Evolutionary conservation across 2,329 filamentous ascomycete genomes (phyloP).

Genomic region (Fusarium guadeloupense): DNA sequence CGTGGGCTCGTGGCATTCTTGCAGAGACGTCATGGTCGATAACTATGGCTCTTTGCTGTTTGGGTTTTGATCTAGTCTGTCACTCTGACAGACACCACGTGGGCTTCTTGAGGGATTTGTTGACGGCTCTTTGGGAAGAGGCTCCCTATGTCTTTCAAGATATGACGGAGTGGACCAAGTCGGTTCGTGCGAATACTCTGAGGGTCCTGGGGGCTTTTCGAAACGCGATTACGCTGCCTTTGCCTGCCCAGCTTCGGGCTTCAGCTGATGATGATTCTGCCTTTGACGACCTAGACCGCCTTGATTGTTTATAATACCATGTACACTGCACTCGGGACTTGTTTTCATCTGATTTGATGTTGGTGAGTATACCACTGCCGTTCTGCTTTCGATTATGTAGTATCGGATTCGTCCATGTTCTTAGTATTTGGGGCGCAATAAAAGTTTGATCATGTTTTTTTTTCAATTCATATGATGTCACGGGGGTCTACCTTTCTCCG

Average conservation of each 20-base stretch:
- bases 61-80: constrained; percentile 43
- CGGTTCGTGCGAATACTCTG: constrained; percentile 50
- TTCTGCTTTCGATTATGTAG: constrained; percentile 38
- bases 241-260: constrained; percentile 26
- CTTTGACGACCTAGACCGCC: constrained; percentile 24
- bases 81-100: constrained; percentile 42
- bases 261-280: constrained; percentile 30
- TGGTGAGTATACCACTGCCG: constrained; percentile 44
- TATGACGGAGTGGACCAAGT: constrained; percentile 45
- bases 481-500: neutral
- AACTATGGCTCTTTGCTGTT: constrained; percentile 48
- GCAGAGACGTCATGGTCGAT: constrained; percentile 27
- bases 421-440: constrained; percentile 44
- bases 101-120: constrained; percentile 55
- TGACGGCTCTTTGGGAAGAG: constrained; percentile 48
- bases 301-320: constrained; percentile 25
- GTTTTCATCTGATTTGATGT: constrained; percentile 37
- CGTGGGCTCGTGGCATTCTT: constrained; percentile 53
- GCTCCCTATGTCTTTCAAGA: constrained; percentile 26
- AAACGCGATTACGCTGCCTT: constrained; percentile 34
- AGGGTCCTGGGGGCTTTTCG: constrained; percentile 52
- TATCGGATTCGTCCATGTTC: constrained; percentile 27
- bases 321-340: constrained; percentile 24
- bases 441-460: constrained; percentile 41
- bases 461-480: constrained; percentile 13